A percentile compares a stretch with the other conserved stretches of the same genome.
Conservation (phyloP, 495 filamentous ascomycete genomes). For the Patellaria atrata region DNA sequence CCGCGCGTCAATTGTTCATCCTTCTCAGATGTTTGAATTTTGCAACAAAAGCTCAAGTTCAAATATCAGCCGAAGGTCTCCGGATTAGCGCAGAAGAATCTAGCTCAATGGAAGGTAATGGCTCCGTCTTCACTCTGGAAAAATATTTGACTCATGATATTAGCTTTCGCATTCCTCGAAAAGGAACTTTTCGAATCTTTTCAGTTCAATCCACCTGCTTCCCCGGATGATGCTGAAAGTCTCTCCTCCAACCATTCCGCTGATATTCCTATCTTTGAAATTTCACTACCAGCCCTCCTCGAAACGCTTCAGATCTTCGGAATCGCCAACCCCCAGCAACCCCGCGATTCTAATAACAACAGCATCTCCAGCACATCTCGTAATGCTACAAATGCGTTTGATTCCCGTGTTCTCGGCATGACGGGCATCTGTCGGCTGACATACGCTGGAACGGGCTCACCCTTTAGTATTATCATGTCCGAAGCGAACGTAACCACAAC, state of each 20-base stretch:
- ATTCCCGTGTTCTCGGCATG: conserved; percentile 58
- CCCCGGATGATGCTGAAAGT: conserved; percentile 22
- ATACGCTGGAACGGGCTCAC: conserved; percentile 56
- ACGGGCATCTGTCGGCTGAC: conserved; percentile 67
- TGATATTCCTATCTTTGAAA: conserved; percentile 47
- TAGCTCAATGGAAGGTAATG: conserved; percentile 64
- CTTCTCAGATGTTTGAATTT: conserved; percentile 81
- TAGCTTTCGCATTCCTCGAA: conserved; percentile 69
- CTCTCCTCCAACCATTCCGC: conserved; percentile 27
- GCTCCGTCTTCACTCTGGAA: not conserved
- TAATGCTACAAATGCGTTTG: conserved; percentile 47
- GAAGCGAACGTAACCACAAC: conserved; percentile 80
- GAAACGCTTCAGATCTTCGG: conserved; percentile 93
- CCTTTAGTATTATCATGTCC: conserved; percentile 65
- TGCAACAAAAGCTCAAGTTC: conserved; percentile 63
- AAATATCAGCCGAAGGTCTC: conserved; percentile 67
- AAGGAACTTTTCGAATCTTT: conserved; percentile 79
- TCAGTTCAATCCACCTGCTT: conserved; percentile 33
- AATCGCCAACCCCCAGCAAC: conserved; percentile 55
- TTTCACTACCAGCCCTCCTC: conserved; percentile 73
- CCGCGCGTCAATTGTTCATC: conserved; percentile 75
- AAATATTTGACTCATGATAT: conserved; percentile 1
- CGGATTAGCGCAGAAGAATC: conserved; percentile 76
- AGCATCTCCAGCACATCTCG: conserved; percentile 11
- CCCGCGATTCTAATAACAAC: no score